Evolutionary conservation across 1,284 basidiomycete genomes (phyloP), one percentile per base, ranked within the genome.

Genomic region (Ganoderma lucidum): DNA sequence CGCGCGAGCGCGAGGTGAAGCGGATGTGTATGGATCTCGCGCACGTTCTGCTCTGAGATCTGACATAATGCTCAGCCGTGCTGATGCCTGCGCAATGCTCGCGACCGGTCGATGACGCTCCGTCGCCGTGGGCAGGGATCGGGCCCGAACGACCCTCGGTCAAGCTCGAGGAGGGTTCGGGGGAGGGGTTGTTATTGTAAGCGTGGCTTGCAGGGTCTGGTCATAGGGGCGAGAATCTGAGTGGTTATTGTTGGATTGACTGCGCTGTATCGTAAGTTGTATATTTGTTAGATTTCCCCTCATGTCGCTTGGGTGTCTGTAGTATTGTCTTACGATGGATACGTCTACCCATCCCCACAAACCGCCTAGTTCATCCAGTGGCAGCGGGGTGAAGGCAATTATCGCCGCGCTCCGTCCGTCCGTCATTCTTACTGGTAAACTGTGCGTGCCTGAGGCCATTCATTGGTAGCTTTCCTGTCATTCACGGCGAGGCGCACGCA

Each of bases 1-100:
- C 88, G 28, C 81, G 78, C 73, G 87, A 90, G 76, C 83, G 90
- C 72, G 84, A 85, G 63, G 86, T 94, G 65, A 93, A 93, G 81
- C 83, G 80, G 70, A 88, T 87, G 82, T 88, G 86, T 78, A 84
- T 91, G 82, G 83, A 86, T 71, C 75, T 86, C 73, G 82, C 79
- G 15, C 87, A 88, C 82, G 87, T 90, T 48, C 76, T 88, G 70
- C 75, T 89, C 70, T 86, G 53, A 56, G 70, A 74, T 89, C 70
- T 86, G 15, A 56, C 53, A 15, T 14, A 28, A 23, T 30, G 41
- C 37, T 42, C 37, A 61, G n/a, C 59, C 23, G 41, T 39, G 39
- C 58, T 37, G 58, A 42, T 60, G 32, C 44, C 17, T 23, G 45
- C 17, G 45, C 45, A 9, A 41, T 44, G 48, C 48, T 12, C 48